phyloP scores from a whole-genome alignment of 192 early-diverging fungal genomes.

The Linnemannia zychae region DNA sequence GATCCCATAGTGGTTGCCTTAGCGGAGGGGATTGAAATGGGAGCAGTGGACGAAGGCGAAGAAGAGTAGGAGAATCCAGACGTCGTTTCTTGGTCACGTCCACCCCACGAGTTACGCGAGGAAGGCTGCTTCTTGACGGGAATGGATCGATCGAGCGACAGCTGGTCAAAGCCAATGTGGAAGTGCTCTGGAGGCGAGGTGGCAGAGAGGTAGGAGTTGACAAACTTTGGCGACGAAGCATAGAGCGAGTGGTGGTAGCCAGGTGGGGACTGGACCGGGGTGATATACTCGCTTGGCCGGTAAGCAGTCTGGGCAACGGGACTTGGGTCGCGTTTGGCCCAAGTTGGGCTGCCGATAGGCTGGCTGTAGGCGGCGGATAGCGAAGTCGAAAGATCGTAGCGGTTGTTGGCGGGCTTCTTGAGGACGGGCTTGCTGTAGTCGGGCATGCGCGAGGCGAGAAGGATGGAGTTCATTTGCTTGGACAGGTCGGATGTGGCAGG shows the following conservation, averaged over 20 bases:
- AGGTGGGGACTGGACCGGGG: constrained; percentile 40
- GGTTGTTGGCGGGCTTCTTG: constrained; percentile 6
- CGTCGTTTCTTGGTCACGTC: constrained; percentile 12
- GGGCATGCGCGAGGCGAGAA: constrained; percentile 20
- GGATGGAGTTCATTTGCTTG: constrained; percentile 40
- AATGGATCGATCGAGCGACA: constrained; percentile 12
- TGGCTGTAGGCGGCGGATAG: constrained; percentile 38
- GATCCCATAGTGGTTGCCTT: constrained; percentile 59
- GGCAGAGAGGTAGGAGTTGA: constrained; percentile 26
- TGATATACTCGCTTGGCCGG: constrained; percentile 54
- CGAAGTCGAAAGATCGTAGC: constrained; percentile 34
- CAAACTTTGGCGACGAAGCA: constrained; percentile 51
- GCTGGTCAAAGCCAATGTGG: constrained; percentile 39
- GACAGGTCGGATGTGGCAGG: constrained; percentile 16
- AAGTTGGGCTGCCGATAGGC: constrained; percentile 5
- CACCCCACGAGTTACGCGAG: constrained; percentile 17
- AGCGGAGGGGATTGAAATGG: constrained; percentile 54
- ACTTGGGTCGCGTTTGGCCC: background rate
- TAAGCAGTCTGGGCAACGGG: constrained; percentile 32
- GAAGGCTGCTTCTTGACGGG: constrained; percentile 2
- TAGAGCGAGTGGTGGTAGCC: constrained; percentile 48
- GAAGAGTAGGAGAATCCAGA: constrained; percentile 6
- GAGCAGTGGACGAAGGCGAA: constrained; percentile 18
- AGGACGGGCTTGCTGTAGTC: constrained; percentile 26
- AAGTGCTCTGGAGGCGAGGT: constrained; percentile 46